These are phyloP conservation scores for Saccharum hybrid DNA, from an alignment of 202 grass and related monocot species.

Conservation along the genomic window DNA sequence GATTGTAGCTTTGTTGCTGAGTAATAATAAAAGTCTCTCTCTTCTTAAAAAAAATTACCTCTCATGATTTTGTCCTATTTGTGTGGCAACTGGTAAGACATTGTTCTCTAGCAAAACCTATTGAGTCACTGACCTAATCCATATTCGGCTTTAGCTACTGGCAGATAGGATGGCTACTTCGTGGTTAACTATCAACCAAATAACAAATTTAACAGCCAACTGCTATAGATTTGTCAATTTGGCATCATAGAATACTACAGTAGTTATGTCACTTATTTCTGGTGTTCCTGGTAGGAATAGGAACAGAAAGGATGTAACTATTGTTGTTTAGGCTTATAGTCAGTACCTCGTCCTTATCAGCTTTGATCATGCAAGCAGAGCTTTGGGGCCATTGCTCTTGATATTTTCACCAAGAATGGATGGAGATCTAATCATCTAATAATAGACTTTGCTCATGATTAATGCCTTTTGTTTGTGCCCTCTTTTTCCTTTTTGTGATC, in stretches of 20 bases:
- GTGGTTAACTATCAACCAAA: slow-evolving; percentile 11
- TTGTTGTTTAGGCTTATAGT: slow-evolving; percentile 4
- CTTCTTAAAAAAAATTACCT: neutral
- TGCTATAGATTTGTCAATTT: neutral
- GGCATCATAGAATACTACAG: neutral
- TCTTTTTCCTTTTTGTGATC: neutral
- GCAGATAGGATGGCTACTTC: neutral
- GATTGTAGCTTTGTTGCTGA: no score
- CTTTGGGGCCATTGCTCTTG: neutral
- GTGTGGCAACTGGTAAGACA: slow-evolving; percentile 23
- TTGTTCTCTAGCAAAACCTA: slow-evolving; percentile 8
- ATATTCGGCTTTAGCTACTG: neutral
- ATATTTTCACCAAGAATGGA: neutral
- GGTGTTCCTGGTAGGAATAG: neutral
- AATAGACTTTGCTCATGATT: neutral
- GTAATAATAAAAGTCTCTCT: no score
- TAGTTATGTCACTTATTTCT: slow-evolving; percentile 4
- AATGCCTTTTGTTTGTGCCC: neutral
- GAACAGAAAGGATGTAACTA: neutral
- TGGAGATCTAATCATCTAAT: neutral
- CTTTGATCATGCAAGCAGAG: neutral
- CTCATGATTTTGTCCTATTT: neutral
- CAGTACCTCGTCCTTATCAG: neutral
- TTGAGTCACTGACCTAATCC: neutral
- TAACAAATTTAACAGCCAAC: slow-evolving; percentile 23